Base-by-base conservation (phyloP, 768 basidiomycete genomes). In the Clathrus columnatus region DNA sequence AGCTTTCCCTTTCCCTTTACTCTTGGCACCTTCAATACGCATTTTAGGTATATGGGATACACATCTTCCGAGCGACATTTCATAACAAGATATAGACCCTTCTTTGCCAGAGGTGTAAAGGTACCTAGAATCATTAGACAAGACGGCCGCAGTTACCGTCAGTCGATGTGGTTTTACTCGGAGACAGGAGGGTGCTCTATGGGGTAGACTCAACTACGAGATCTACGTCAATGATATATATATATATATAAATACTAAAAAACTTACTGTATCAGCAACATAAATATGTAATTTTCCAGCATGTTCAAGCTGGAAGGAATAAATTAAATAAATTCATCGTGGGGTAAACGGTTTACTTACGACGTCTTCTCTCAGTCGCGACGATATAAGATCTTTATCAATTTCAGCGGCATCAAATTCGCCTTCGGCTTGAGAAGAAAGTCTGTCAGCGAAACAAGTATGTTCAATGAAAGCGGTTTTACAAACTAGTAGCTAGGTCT, bases 331-430 rank as follows among this genome's bases (percentile, higher is more conserved):
- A 10, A 26, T 27, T 2, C 16, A 27, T 26, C 18, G 17, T 48
- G 50, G 8, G 21, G 11, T 5, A n/a, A 49, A 17, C 29, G 44
- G 20, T 11, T 30, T 14, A 73, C 75, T 53, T 41, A 76, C 75
- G 5, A 95, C 92, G 71, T 97, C 95, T 67, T 92, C 84, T 67
- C 92, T 91, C 59, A 99, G 74, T 54, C 96, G 76, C 18, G 92
- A 78, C 44, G 88, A 88, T 59, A 99, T 89, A 59, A 97, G 75
- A 61, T 97, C 95, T 62, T 82, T 81, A 74, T 99, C 96, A 24
- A 98, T 84, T 62, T 97, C 94, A 1, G 90, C 93, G 4, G 96
- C 96, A 66, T 99, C 95, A 60, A 84, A 93, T 59, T 92, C 92
- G 29, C 87, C 90, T 23, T 93, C 93, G 57, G 84, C 91, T 81